Evolutionary conservation across 2,329 filamentous ascomycete genomes (phyloP).

Genomic region (Exophiala spinifera): DNA sequence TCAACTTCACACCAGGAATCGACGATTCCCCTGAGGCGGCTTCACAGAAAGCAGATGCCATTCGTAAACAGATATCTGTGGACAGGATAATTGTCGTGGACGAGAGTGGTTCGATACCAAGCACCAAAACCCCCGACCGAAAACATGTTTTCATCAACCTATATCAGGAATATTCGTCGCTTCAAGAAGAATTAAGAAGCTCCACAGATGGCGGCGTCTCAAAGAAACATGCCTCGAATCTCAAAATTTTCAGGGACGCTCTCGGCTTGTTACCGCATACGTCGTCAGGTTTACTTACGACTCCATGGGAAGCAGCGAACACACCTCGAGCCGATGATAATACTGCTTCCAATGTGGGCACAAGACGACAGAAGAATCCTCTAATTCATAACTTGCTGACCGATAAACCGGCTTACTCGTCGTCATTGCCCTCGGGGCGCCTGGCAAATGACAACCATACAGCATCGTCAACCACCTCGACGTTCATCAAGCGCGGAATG

Average conservation of each 20-base stretch:
- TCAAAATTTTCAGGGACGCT: slow-evolving; percentile 67
- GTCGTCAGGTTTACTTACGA: slow-evolving; percentile 85
- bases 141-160: slow-evolving; percentile 88
- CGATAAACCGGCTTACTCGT: slow-evolving; percentile 88
- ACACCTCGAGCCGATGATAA: slow-evolving; percentile 40
- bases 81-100: slow-evolving; percentile 90
- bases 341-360: slow-evolving; percentile 49
- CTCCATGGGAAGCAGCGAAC: slow-evolving; percentile 75
- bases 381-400: slow-evolving; percentile 94
- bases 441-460: slow-evolving; percentile 41
- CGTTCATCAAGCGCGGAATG: slow-evolving; percentile 87
- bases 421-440: slow-evolving; percentile 75
- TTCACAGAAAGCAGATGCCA: slow-evolving; percentile 38
- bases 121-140: slow-evolving; percentile 37
- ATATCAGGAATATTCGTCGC: slow-evolving; percentile 76
- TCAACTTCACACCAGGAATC: slow-evolving; percentile 49
- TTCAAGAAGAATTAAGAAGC: slow-evolving; percentile 59
- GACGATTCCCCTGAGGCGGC: slow-evolving; percentile 45
- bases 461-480: slow-evolving; percentile 52
- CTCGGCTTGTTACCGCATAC: slow-evolving; percentile 75
- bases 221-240: slow-evolving; percentile 31
- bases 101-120: slow-evolving; percentile 76
- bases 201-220: slow-evolving; percentile 30
- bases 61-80: slow-evolving; percentile 59
- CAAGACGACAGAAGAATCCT: slow-evolving; percentile 69